A percentile compares a stretch with the other conserved stretches of the same genome.
phyloP scores from a whole-genome alignment of 1,284 basidiomycete species.

The Xerocomus nothofagi region DNA sequence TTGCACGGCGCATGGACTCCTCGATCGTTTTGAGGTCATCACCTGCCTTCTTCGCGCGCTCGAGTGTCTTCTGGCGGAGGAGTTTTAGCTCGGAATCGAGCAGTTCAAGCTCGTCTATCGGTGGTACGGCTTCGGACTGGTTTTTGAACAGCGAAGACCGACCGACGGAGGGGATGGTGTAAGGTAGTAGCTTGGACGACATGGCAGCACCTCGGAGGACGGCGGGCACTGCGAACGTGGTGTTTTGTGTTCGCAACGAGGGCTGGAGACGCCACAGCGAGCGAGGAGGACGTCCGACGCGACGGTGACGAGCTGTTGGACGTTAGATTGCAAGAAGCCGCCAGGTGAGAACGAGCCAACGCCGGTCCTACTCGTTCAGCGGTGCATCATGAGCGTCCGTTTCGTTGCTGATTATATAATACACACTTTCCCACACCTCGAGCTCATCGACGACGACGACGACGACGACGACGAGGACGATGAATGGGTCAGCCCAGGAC shows the following conservation, averaged over 20 bases:
- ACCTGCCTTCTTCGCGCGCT: constrained; percentile 64
- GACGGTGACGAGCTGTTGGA: constrained; percentile 10
- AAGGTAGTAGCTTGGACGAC: constrained; percentile 53
- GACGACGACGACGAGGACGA: constrained; percentile 9
- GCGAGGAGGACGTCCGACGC: constrained; percentile 21
- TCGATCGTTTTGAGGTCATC: constrained; percentile 69
- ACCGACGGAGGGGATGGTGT: constrained; percentile 44
- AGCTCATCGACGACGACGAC: constrained; percentile 10
- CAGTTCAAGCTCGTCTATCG: constrained; percentile 67
- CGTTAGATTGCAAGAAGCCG: constrained; percentile 18
- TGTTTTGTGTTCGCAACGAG: constrained; percentile 12
- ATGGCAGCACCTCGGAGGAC: constrained; percentile 35
- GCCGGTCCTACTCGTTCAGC: constrained; percentile 27
- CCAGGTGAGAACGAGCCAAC: constrained; percentile 25
- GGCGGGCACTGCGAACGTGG: constrained; percentile 9
- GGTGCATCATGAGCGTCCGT: constrained; percentile 33
- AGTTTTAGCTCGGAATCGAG: constrained; percentile 60
- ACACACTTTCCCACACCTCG: constrained; percentile 29
- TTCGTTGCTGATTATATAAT: constrained; percentile 34
- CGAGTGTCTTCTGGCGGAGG: constrained; percentile 53
- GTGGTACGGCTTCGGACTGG: constrained; percentile 63
- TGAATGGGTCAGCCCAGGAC: constrained; percentile 11
- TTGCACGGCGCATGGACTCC: constrained; percentile 68
- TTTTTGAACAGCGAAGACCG: constrained; percentile 59
- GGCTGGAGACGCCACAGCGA: constrained; percentile 5